A percentile compares a stretch with the other conserved stretches of the same genome.
These are phyloP conservation scores for Diaporthe sp. DNA, from an alignment of 2,329 filamentous ascomycete species.

Conservation along the genomic window DNA sequence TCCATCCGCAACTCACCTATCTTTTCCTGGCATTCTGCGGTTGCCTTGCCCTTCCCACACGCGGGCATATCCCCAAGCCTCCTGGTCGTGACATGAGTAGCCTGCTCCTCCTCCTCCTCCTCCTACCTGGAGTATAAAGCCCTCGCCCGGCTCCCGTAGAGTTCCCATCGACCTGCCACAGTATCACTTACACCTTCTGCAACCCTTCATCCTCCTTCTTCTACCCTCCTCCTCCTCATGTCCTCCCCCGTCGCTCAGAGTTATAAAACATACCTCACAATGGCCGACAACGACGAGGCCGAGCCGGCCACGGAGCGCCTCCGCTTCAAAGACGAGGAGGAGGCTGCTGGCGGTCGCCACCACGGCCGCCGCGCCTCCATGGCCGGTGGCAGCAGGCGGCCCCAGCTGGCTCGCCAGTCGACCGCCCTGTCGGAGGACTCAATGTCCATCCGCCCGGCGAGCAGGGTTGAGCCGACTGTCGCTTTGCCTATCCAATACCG, in stretches of 20 bases:
- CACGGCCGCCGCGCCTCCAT: constrained; percentile 8
- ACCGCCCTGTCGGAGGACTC: constrained; percentile 35
- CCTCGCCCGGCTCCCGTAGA: constrained; percentile 3
- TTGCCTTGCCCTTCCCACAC: neutral
- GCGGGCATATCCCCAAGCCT: neutral
- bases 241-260: constrained; percentile 28
- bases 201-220: no score
- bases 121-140: constrained; percentile 26
- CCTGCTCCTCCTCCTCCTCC: neutral
- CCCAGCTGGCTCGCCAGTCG: constrained; percentile 26
- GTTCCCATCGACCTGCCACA: neutral
- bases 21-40: neutral
- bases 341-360: constrained; percentile 7
- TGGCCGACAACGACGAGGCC: constrained; percentile 24
- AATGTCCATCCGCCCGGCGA: constrained; percentile 20
- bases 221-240: constrained; percentile 4
- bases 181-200: neutral
- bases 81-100: neutral
- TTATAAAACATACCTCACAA: constrained; percentile 30
- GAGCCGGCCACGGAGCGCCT: constrained; percentile 28
- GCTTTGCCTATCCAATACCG: constrained; percentile 67
- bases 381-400: neutral
- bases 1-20: neutral
- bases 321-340: constrained; percentile 34
- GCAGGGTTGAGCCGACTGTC: constrained; percentile 50